Percentiles rank a stretch among this genome's conserved stretches.
Evolutionary conservation across 495 filamentous ascomycete species (phyloP).

Genomic region (Endocarpon pusillum): DNA sequence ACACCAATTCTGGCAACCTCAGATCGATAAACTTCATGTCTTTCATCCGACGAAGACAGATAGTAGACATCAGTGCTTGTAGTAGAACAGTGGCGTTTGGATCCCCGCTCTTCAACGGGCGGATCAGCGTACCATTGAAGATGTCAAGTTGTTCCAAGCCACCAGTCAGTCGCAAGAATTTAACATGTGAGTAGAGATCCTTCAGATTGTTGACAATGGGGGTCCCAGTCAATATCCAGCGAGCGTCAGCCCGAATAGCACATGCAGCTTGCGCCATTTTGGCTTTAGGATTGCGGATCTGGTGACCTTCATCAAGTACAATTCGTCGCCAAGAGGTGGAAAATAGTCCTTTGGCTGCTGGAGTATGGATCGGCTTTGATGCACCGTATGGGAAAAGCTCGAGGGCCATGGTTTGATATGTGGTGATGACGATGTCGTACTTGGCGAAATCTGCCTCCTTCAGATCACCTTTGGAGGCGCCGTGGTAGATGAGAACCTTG

Average conservation of each 20-base stretch:
- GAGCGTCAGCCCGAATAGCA: constrained; percentile 46
- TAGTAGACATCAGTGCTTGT: constrained; percentile 61
- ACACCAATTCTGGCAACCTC: constrained; percentile 58
- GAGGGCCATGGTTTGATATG: constrained; percentile 45
- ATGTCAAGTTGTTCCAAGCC: constrained; percentile 58
- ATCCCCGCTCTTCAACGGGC: constrained; percentile 46
- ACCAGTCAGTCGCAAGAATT: constrained; percentile 61
- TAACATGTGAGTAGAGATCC: constrained; percentile 67
- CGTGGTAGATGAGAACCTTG: constrained; percentile 62
- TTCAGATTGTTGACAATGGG: constrained; percentile 64
- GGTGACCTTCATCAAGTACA: constrained; percentile 79
- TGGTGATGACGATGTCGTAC: constrained; percentile 68
- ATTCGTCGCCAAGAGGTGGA: constrained; percentile 62
- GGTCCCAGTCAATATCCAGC: constrained; percentile 74
- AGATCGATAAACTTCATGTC: constrained; percentile 83
- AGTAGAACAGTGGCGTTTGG: constrained; percentile 44
- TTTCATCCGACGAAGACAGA: constrained; percentile 73
- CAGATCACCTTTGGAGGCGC: constrained; percentile 35
- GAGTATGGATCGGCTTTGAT: constrained; percentile 10
- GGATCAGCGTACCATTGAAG: constrained; percentile 58
- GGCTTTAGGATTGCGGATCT: constrained; percentile 60
- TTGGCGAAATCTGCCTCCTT: constrained; percentile 33
- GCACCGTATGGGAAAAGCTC: constrained; percentile 22
- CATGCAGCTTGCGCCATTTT: constrained; percentile 53
- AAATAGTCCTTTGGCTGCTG: constrained; percentile 31